Evolutionary conservation across 1,139 yeast genomes (phyloP).

Genomic region (Taphrina confusa): DNA sequence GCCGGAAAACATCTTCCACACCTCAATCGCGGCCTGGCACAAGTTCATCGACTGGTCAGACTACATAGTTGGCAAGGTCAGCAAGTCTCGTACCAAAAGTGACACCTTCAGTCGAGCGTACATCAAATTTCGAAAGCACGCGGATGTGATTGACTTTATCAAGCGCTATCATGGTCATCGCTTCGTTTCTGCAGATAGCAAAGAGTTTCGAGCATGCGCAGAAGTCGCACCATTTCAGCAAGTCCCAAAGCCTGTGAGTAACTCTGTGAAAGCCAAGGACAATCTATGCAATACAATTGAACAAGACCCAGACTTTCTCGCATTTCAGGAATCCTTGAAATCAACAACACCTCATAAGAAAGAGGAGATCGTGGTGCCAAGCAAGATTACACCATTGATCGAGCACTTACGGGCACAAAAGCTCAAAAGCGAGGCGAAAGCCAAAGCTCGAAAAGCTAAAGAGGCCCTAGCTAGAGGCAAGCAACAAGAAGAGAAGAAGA

Average conservation of each 20-base stretch:
- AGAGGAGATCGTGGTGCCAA: conserved; percentile 5
- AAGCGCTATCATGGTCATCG: conserved; percentile 37
- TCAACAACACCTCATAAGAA: conserved; percentile 20
- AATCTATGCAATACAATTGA: not conserved
- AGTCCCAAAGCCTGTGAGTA: conserved; percentile 32
- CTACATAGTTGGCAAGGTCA: conserved; percentile 39
- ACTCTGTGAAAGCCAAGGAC: conserved; percentile 13
- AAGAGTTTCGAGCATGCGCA: conserved; percentile 37
- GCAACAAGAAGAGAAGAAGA: conserved; percentile 37
- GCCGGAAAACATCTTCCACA: conserved; percentile 37
- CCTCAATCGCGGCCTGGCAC: conserved; percentile 30
- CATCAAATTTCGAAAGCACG: conserved; percentile 37
- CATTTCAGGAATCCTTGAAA: conserved; percentile 37
- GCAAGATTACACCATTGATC: conserved; percentile 37
- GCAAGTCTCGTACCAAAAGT: conserved; percentile 36
- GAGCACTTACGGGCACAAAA: conserved; percentile 37
- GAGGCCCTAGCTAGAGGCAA: conserved; percentile 17
- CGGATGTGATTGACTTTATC: conserved; percentile 36
- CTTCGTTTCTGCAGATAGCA: conserved; percentile 35
- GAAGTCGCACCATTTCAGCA: conserved; percentile 41
- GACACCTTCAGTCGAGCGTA: conserved; percentile 40
- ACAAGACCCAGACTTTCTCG: conserved; percentile 39
- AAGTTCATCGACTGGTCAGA: conserved; percentile 38
- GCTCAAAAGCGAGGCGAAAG: conserved; percentile 30
- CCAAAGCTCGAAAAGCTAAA: conserved; percentile 20